Base-by-base conservation (phyloP, 2,329 filamentous ascomycete genomes). In the Fusarium drepaniforme region DNA sequence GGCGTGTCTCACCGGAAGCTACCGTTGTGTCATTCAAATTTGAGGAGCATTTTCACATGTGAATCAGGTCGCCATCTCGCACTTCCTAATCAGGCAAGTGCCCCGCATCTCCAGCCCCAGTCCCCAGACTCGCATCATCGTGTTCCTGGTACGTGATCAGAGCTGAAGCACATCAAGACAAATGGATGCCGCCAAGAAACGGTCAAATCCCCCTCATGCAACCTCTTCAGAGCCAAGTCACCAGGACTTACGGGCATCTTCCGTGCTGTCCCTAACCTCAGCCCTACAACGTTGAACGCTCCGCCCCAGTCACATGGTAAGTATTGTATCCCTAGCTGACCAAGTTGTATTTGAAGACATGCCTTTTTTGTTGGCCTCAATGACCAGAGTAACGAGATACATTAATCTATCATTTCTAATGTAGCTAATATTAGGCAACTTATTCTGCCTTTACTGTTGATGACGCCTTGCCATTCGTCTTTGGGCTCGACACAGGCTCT, bases 241-340 rank as follows among this genome's bases (percentile, higher is more conserved):
- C 74, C 65, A 44, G 60, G 74, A 69, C 72, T 70, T 65, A 64
- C 77, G 77, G 77, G 44, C 74, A 79, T 78, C 77, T 79, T 79
- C 77, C 77, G 77, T 63, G 67, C 30, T 21, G 30, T 64, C 53
- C 64, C 62, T 25, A 25, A 25, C 42, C 66, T 78, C 74, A 79
- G 75, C 77, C 77, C 69, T 78, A 78, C 49, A 58, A 57, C 62
- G 38, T 21, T 63, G 13, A 38, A 68, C 30, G 49, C 38, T 53
- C 44, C 60, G 59, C 66, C 66, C 59, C 59, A 53, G 60, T 67
- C 62, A 68, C 68, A 74, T 68, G 62, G 42, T 23, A 57, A 33
- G 12, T 57, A 11, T 37, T 64, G 28, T 37, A 46, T 18, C 28
- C 16, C 46, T 51, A 35, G 37, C 25, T 42, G 62, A 33, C 33